Percentiles rank a stretch among this genome's conserved stretches.
These are phyloP conservation scores for Alternaria metachromatica DNA, from an alignment of 2,329 filamentous ascomycete genomes.

Conservation along the genomic window DNA sequence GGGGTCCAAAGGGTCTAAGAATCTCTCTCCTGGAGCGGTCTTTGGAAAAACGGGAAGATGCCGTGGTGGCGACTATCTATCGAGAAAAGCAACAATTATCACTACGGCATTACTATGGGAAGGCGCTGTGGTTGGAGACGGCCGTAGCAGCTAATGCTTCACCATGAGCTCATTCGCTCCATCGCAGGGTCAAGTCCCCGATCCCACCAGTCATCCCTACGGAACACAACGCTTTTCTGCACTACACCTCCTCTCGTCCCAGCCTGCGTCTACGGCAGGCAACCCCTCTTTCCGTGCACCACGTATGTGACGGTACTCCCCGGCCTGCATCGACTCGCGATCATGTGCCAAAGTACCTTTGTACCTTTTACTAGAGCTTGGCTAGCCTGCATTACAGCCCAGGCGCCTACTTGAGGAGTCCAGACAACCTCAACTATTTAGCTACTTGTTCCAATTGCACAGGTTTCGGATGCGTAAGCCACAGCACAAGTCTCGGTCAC, in stretches of 20 bases:
- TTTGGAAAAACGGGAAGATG: neutral
- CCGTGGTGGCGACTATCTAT: neutral
- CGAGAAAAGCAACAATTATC: neutral
- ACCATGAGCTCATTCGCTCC: slow-evolving; percentile 12
- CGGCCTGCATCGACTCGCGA: slow-evolving; percentile 19
- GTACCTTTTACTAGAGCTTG: neutral
- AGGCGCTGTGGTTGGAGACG: neutral
- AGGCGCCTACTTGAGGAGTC: neutral
- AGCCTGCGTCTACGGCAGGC: slow-evolving; percentile 10
- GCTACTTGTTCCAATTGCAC: neutral
- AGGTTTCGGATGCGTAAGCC: neutral
- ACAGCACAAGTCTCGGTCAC: neutral
- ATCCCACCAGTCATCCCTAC: slow-evolving; percentile 10
- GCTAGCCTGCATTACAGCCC: neutral
- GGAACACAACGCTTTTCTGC: slow-evolving; percentile 5
- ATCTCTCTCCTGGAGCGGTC: neutral
- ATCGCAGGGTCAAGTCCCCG: neutral
- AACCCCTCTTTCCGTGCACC: slow-evolving; percentile 18
- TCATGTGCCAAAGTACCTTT: slow-evolving; percentile 25
- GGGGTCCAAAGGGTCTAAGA: neutral
- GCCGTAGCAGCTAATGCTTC: neutral
- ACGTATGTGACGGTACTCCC: slow-evolving; percentile 11
- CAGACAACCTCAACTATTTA: neutral
- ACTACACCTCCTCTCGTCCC: slow-evolving; percentile 5
- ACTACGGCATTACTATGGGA: neutral